These are phyloP conservation scores for Clathrospora elynae DNA, from an alignment of 2,329 filamentous ascomycete genomes.

Conservation along the genomic window DNA sequence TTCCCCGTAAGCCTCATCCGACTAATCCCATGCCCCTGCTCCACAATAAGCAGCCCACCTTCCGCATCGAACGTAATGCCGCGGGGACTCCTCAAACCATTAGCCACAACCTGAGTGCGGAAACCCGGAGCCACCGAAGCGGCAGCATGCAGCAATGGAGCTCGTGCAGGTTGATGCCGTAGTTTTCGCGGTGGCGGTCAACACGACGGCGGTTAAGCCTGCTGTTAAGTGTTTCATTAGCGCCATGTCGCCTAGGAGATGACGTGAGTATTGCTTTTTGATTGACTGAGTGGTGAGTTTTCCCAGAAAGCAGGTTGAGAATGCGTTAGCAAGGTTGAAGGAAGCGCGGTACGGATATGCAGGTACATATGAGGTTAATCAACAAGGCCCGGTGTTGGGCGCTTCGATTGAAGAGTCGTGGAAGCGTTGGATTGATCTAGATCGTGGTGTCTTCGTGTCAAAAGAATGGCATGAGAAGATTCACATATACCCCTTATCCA, in stretches of 20 bases:
- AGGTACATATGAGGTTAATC: constrained; percentile 13
- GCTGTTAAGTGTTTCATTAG: constrained; percentile 32
- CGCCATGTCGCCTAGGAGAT: constrained; percentile 22
- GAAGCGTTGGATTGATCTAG: background rate
- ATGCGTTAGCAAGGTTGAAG: constrained; percentile 2
- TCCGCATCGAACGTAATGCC: constrained; percentile 55
- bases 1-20: constrained; percentile 45
- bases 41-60: constrained; percentile 57
- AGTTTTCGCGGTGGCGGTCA: constrained; percentile 32
- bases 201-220: constrained; percentile 23
- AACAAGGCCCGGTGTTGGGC: background rate
- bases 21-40: constrained; percentile 49
- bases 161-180: constrained; percentile 41
- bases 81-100: constrained; percentile 52
- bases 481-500: constrained; percentile 22
- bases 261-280: constrained; percentile 17
- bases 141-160: constrained; percentile 46
- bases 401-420: constrained; percentile 1
- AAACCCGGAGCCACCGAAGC: constrained; percentile 53
- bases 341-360: constrained; percentile 8
- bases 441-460: background rate
- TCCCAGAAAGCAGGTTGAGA: constrained; percentile 1
- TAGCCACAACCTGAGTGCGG: constrained; percentile 53
- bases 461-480: constrained; percentile 3
- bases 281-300: constrained; percentile 3